phyloP scores from a whole-genome alignment of 2,329 filamentous ascomycete species.

The Nemania serpens region DNA sequence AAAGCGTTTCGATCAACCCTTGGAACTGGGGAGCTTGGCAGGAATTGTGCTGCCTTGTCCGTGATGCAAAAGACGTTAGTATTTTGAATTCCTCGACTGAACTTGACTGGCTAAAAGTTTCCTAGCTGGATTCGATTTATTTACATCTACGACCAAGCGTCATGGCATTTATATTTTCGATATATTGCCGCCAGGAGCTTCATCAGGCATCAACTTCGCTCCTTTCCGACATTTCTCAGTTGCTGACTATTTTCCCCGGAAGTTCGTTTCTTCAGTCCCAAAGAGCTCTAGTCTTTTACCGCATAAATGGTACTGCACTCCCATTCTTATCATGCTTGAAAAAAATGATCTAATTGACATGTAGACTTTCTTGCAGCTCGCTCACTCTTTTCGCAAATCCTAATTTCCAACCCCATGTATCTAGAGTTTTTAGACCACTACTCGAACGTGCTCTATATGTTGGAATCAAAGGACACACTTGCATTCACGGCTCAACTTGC shows the following conservation, averaged over 20 bases:
- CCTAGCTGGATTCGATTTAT: neutral
- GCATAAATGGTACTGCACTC: neutral
- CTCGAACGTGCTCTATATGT: conserved; percentile 5
- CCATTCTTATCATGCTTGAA: neutral
- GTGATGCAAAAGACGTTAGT: conserved; percentile 2
- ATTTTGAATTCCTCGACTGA: neutral
- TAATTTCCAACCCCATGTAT: neutral
- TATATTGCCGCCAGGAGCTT: conserved; percentile 1
- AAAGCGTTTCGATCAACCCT: conserved; percentile 4
- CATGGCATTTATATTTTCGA: conserved; percentile 1
- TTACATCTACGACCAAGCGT: neutral
- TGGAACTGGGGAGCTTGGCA: conserved; percentile 10
- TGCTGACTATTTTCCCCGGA: neutral
- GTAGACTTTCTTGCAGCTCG: neutral
- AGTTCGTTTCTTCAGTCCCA: neutral
- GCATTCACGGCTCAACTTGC: conserved; percentile 5
- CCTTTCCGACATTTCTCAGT: conserved; percentile 2
- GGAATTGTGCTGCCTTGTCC: neutral
- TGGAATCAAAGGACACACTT: neutral
- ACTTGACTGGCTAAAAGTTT: neutral
- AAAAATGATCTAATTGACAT: neutral
- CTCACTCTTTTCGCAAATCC: neutral
- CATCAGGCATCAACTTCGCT: neutral
- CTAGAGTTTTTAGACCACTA: conserved; percentile 9
- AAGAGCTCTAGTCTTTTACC: conserved; percentile 1